phyloP scores from a whole-genome alignment of 441 rosid genomes.

The Pelargonium cotyledonis region DNA sequence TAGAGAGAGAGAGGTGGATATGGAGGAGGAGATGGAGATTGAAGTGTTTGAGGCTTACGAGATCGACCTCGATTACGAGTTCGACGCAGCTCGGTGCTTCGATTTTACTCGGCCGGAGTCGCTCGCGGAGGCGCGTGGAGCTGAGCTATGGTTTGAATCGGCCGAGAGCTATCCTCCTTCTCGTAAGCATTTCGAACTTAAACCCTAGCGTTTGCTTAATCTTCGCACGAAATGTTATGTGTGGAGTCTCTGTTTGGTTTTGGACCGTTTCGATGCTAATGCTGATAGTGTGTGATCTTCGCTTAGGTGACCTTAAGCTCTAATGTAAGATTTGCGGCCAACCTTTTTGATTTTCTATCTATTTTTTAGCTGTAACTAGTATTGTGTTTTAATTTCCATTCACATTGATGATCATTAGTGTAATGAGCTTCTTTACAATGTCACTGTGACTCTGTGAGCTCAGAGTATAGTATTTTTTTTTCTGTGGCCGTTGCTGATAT shows the following conservation, averaged over 20 bases:
- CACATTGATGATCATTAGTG: neutral
- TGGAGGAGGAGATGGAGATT: slow-evolving; percentile 45
- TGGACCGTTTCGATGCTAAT: neutral
- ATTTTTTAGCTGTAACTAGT: neutral
- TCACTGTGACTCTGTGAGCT: neutral
- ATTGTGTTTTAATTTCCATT: neutral
- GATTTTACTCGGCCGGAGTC: slow-evolving; percentile 72
- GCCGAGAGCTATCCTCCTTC: slow-evolving; percentile 72
- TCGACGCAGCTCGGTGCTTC: slow-evolving; percentile 69
- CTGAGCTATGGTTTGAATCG: slow-evolving; percentile 68
- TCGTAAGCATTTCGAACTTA: slow-evolving; percentile 43
- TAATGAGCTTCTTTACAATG: neutral
- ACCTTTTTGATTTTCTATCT: neutral
- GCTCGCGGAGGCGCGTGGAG: slow-evolving; percentile 46
- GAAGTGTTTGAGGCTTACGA: slow-evolving; percentile 55
- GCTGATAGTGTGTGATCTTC: neutral
- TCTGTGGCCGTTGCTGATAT: neutral
- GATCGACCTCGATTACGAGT: slow-evolving; percentile 81
- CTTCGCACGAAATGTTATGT: neutral
- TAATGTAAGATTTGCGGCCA: too few relatives aligned
- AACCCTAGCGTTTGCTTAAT: slow-evolving; percentile 14
- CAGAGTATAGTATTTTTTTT: neutral
- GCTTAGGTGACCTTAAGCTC: neutral
- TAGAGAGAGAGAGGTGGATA: slow-evolving; percentile 35
- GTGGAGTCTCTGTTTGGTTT: neutral